A percentile compares a stretch with the other conserved stretches of the same genome.
These are phyloP conservation scores for Beauveria sp. DNA, from an alignment of 2,329 filamentous ascomycete genomes.

Conservation along the genomic window DNA sequence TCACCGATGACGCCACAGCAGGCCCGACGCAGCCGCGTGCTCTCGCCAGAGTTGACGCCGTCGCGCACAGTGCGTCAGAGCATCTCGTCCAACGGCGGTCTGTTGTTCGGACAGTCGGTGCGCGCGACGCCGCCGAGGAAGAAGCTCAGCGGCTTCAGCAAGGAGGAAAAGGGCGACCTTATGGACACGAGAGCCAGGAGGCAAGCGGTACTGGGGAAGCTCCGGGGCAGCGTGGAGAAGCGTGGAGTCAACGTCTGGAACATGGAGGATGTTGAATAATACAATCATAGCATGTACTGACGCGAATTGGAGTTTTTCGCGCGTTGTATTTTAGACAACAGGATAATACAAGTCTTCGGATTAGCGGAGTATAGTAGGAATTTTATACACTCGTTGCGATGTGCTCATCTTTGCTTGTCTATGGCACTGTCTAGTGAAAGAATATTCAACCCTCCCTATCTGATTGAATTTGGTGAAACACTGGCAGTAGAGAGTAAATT, in stretches of 20 bases:
- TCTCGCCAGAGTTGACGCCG: conserved; percentile 37
- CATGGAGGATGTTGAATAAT: conserved; percentile 41
- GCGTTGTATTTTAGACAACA: conserved; percentile 19
- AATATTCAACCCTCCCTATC: no score
- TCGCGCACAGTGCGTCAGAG: conserved; percentile 35
- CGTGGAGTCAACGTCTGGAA: conserved; percentile 43
- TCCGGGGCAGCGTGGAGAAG: conserved; percentile 42
- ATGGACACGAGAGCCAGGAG: conserved; percentile 47
- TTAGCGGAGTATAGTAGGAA: not conserved
- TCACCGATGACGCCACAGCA: conserved; percentile 35
- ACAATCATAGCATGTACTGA: conserved; percentile 13
- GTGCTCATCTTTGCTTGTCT: not conserved
- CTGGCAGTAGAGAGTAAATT: no score
- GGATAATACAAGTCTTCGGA: conserved; percentile 13
- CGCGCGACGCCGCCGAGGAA: conserved; percentile 45
- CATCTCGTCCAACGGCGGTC: conserved; percentile 23
- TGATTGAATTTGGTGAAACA: no score
- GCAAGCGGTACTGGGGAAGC: conserved; percentile 43
- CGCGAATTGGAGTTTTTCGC: conserved; percentile 7
- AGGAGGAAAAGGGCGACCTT: conserved; percentile 49
- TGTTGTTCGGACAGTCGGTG: conserved; percentile 34
- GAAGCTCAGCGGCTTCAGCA: conserved; percentile 55
- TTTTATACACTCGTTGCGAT: not conserved
- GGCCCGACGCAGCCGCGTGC: conserved; percentile 28
- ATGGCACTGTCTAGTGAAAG: no score